Evolutionary conservation across 345 rosid genomes (phyloP), one percentile per base, ranked within the genome.

Genomic region (Kernera saxatilis): DNA sequence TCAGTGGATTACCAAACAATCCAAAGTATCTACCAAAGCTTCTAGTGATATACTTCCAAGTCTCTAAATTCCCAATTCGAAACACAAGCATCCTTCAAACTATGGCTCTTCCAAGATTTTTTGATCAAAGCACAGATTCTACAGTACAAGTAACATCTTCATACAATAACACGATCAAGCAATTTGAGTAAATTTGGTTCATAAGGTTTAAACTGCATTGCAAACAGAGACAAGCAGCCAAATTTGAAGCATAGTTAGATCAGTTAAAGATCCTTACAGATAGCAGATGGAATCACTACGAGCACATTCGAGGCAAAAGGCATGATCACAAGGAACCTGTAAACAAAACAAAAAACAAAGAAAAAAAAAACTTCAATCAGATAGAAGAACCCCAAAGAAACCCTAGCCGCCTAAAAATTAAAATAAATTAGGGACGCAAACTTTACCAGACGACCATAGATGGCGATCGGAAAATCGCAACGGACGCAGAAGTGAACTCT

Each of bases 291-390:
- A 91, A 81, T 94, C 99, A 32, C 98, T 91, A 67, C 96, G 83
- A 33, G 99, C 93, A 82, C 99, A 94, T 71, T 94, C 95, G 1
- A 89, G 93, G 60, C 97, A 91, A 79, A 89, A 91, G 36, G 87
- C 91, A 77, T 94, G 99, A 74, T 91, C 99, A 53, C 97, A 94
- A 30, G 99, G 98, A 72, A 86, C 88, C 98, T 91, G 87, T 83
- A 83, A 73, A 69, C 86, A 82, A 69, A 45, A 3, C 67, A 58
- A 36, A 58, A 32, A 19, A n/a, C 45, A n/a, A 11, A 26, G 5
- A 21, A 22, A 21, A 29, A 6, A 29, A 0, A 8, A 30, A 5
- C 5, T 37, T n/a, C 18, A 44, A 50, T 26, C 51, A 46, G 11
- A 40, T 15, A 9, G 11, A 49, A 39, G 30, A 69, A 60, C 15